A percentile compares a stretch with the other conserved stretches of the same genome.
Conservation (phyloP, 1,284 basidiomycete genomes). For the Farysia itapuensis region DNA sequence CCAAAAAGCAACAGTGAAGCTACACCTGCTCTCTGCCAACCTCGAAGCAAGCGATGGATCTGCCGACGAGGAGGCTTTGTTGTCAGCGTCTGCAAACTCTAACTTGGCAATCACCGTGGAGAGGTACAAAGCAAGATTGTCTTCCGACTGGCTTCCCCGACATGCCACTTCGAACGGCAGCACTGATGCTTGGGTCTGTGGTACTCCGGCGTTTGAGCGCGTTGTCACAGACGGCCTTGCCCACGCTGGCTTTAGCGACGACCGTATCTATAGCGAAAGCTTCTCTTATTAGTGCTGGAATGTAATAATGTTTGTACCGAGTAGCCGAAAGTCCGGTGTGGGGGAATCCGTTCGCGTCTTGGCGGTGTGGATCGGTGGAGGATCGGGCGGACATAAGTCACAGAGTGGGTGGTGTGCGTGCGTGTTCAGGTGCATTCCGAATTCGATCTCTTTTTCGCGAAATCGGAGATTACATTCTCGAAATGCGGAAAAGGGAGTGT, state of each 20-base stretch:
- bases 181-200: conserved; percentile 19
- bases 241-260: conserved; percentile 2
- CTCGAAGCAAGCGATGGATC: conserved; percentile 1
- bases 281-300: conserved; percentile 16
- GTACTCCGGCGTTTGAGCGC: conserved; percentile 10
- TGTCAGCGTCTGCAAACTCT: not conserved
- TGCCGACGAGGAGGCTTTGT: not conserved
- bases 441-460: no score
- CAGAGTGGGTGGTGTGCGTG: no score
- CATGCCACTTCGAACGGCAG: not conserved
- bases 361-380: no score
- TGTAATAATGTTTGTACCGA: no score
- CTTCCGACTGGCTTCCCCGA: conserved; percentile 3
- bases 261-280: conserved; percentile 12
- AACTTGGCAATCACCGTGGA: conserved; percentile 1
- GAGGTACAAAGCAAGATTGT: conserved; percentile 6
- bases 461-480: no score
- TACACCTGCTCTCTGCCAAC: conserved; percentile 16
- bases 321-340: no score
- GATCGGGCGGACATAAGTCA: no score
- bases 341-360: no score
- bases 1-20: not conserved
- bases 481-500: no score
- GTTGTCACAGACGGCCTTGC: conserved; percentile 10
- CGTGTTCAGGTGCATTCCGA: no score